These are phyloP conservation scores for Eurotiales sp. DNA, from an alignment of 2,329 filamentous ascomycete species.

Conservation along the genomic window DNA sequence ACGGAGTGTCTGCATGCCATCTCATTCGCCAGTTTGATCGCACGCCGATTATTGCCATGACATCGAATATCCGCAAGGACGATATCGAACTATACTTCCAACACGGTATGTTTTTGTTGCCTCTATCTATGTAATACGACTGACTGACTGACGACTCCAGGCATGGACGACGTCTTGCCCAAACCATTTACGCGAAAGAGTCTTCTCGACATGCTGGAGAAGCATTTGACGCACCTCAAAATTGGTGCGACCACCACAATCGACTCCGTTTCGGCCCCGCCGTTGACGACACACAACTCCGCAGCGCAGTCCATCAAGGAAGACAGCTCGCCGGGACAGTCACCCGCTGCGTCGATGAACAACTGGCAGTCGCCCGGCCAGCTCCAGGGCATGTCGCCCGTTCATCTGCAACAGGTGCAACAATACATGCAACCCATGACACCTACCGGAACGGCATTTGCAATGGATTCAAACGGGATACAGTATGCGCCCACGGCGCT, in stretches of 20 bases:
- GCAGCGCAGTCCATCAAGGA: slow-evolving; percentile 57
- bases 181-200: slow-evolving; percentile 94
- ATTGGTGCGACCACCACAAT: slow-evolving; percentile 57
- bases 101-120: slow-evolving; percentile 63
- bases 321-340: slow-evolving; percentile 60
- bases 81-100: slow-evolving; percentile 97
- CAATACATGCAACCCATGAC: slow-evolving; percentile 38
- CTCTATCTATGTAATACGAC: neutral
- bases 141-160: slow-evolving; percentile 46
- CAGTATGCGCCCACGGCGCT: slow-evolving; percentile 38
- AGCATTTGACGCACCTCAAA: slow-evolving; percentile 79
- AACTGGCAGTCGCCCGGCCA: slow-evolving; percentile 63
- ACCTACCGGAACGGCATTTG: slow-evolving; percentile 34
- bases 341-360: slow-evolving; percentile 54
- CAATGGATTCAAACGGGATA: slow-evolving; percentile 37
- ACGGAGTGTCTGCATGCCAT: slow-evolving; percentile 90
- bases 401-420: slow-evolving; percentile 42
- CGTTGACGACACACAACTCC: slow-evolving; percentile 48
- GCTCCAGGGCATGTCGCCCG: slow-evolving; percentile 56
- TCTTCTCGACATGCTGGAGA: slow-evolving; percentile 80
- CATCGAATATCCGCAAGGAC: slow-evolving; percentile 92
- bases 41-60: slow-evolving; percentile 94
- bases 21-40: slow-evolving; percentile 84
- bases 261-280: slow-evolving; percentile 46
- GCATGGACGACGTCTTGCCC: slow-evolving; percentile 95